Conservation (phyloP, 805 yeast genomes). For the Kuraishia floccosa region DNA sequence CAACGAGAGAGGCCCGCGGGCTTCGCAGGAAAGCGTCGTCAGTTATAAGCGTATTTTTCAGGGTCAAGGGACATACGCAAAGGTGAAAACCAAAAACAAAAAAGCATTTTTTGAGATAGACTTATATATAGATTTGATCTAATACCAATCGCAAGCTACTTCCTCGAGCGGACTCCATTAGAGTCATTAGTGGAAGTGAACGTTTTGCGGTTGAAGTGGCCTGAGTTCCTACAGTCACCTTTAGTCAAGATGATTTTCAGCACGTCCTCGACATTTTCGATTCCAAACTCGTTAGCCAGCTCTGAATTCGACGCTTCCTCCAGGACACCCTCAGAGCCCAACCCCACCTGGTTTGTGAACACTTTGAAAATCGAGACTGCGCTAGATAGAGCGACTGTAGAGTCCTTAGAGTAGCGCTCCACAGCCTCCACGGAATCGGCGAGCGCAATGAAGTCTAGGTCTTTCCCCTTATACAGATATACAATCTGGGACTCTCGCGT, state of each 20-base stretch:
- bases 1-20: too few species aligned
- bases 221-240: neutral
- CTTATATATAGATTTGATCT: too few species aligned
- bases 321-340: constrained; percentile 60
- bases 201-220: constrained; percentile 12
- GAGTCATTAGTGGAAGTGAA: constrained; percentile 35
- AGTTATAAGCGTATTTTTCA: too few species aligned
- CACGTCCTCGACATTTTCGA: constrained; percentile 39
- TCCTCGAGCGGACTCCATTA: constrained; percentile 20
- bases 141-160: too few species aligned
- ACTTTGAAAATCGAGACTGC: constrained; percentile 3
- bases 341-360: constrained; percentile 35
- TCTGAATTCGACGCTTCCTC: constrained; percentile 63
- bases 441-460: constrained; percentile 2
- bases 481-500: neutral
- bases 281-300: constrained; percentile 60
- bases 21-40: too few species aligned
- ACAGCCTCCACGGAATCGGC: constrained; percentile 2
- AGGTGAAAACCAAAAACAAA: too few species aligned
- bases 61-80: too few species aligned
- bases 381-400: constrained; percentile 2
- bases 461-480: neutral
- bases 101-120: too few species aligned
- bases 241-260: constrained; percentile 53
- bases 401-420: constrained; percentile 1